Evolutionary conservation across 176 grass and related monocot genomes (phyloP).

Genomic region (Carex littledalei): DNA sequence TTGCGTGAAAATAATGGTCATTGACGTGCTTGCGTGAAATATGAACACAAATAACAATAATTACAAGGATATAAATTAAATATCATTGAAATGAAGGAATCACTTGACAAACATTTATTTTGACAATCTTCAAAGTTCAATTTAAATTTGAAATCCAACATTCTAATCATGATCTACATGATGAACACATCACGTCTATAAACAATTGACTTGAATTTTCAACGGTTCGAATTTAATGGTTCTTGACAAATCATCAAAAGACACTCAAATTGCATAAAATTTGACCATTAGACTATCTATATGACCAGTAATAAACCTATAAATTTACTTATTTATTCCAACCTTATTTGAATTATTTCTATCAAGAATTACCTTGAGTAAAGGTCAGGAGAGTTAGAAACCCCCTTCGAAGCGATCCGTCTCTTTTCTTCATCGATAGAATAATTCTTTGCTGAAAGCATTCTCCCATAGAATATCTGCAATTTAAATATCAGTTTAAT

Average conservation of each 20-base stretch:
- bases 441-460: conserved; percentile 59
- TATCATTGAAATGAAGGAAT: no score
- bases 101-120: no score
- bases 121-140: no score
- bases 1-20: no score
- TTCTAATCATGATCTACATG: no score
- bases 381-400: conserved; percentile 30
- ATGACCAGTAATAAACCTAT: neutral
- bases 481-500: conserved; percentile 21
- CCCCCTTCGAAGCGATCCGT: conserved; percentile 39
- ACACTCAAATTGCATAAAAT: neutral
- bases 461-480: conserved; percentile 64
- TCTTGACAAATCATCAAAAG: neutral
- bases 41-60: neutral
- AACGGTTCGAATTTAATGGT: neutral
- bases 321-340: neutral
- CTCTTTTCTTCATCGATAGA: conserved; percentile 59
- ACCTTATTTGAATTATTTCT: neutral
- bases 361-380: conserved; percentile 47
- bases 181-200: no score
- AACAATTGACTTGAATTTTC: neutral
- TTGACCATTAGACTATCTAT: neutral
- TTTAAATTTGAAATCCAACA: no score
- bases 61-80: neutral
- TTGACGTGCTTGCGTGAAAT: neutral